These are phyloP conservation scores for Plicaturopsis crispa DNA, from an alignment of 768 basidiomycete species.

Conservation along the genomic window DNA sequence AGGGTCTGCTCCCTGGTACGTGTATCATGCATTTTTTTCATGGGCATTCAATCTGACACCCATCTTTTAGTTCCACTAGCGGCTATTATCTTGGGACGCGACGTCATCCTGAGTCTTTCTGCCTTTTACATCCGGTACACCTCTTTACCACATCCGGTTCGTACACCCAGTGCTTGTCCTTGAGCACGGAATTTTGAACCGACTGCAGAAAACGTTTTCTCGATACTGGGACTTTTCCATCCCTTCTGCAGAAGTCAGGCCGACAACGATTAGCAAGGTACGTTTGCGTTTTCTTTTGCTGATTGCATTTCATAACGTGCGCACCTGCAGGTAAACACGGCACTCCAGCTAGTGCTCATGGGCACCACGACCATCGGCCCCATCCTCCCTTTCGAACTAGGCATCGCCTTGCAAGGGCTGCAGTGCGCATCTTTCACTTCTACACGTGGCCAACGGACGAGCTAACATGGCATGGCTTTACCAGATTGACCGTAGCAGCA, in stretches of 20 bases:
- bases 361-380: slow-evolving; percentile 83
- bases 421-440: slow-evolving; percentile 48
- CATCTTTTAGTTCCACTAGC: slow-evolving; percentile 82
- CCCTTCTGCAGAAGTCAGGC: slow-evolving; percentile 90
- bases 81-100: slow-evolving; percentile 81
- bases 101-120: slow-evolving; percentile 76
- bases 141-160: slow-evolving; percentile 78
- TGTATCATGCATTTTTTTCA: slow-evolving; percentile 10
- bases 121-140: slow-evolving; percentile 94
- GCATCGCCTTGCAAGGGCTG: slow-evolving; percentile 48
- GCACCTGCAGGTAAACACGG: slow-evolving; percentile 71
- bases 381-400: slow-evolving; percentile 55
- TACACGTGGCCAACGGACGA: neutral
- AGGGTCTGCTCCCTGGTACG: slow-evolving; percentile 77
- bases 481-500: slow-evolving; percentile 77
- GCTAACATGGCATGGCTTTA: neutral
- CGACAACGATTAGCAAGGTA: slow-evolving; percentile 92
- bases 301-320: slow-evolving; percentile 2
- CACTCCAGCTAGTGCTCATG: slow-evolving; percentile 87
- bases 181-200: too few species aligned
- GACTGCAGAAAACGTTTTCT: slow-evolving; percentile 71
- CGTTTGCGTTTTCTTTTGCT: slow-evolving; percentile 3
- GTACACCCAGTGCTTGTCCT: too few species aligned
- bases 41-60: neutral
- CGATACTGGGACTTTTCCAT: slow-evolving; percentile 97